Percentiles rank a stretch among this genome's conserved stretches.
Evolutionary conservation across 257 asterid genomes (phyloP).

Genomic region (Apocynum venetum): DNA sequence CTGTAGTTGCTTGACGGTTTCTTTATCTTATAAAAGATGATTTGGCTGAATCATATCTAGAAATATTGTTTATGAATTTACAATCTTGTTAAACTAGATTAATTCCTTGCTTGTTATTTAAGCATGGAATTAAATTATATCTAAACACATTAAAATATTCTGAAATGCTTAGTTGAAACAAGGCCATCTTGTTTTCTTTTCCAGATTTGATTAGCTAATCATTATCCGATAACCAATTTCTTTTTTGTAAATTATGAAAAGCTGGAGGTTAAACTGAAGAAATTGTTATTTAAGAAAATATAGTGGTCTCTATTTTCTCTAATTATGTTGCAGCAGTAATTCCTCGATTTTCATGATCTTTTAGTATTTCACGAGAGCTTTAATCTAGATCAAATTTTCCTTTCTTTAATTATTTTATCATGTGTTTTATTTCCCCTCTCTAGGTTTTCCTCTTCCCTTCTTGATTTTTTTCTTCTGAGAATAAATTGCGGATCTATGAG

Average conservation of each 20-base stretch:
- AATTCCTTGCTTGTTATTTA: conserved; percentile 23
- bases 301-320: no score
- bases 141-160: background rate
- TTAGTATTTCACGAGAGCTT: no score
- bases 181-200: background rate
- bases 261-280: no score
- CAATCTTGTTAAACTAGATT: conserved; percentile 19
- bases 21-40: conserved; percentile 2
- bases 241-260: background rate
- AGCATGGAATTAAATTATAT: conserved; percentile 12
- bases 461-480: no score
- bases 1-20: background rate
- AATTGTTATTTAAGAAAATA: no score
- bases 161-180: background rate
- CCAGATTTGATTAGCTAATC: conserved; percentile 5
- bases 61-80: conserved; percentile 10
- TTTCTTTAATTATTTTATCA: no score
- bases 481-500: no score
- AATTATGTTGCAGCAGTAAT: no score
- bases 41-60: conserved; percentile 12
- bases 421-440: no score
- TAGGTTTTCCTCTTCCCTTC: background rate
- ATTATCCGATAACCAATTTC: background rate
- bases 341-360: no score
- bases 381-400: no score